Base-by-base conservation (phyloP, 495 filamentous ascomycete genomes). In the Penicillium soppii region DNA sequence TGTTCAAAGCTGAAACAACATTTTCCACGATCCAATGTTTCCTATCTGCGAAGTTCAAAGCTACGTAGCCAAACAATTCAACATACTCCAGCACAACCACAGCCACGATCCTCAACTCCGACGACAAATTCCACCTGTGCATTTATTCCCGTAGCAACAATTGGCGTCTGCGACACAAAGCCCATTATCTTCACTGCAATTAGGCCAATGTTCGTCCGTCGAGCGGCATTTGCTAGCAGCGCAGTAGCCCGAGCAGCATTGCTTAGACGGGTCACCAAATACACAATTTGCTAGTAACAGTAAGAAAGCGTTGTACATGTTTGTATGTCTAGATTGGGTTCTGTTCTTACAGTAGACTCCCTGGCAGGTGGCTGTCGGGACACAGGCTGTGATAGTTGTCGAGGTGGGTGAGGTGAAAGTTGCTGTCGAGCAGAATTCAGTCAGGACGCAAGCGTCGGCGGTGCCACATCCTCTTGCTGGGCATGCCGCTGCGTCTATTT, bases 311-410 rank as follows among this genome's bases (percentile, higher is more conserved):
- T 21, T 29, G 20, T 22, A 13, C 17, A 17, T 8, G 12, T 8
- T 26, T 10, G 29, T 32, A 16, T 29, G 22, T 3, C 9, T 49
- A 21, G 22, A 25, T 48, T 21, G 19, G 20, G 20, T 19, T 29
- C 2, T 9, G 4, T 22, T 23, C 66, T 53, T 53, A 71, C 68
- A 37, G 39, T 70, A 72, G 7, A 70, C 61, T 2, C 54, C 53
- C 4, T 67, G 33, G 30, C 68, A 71, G 16, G 68, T 71, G 5
- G 66, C 40, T 0, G 60, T 66, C 1, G 68, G 66, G 4, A 68
- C 57, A 21, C 65, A 71, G 40, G 65, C 63, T 0, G 60, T 68
- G 12, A 66, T 29, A 3, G 63, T 67, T 0, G 68, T 70, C n/a
- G 65, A 49, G n/a, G 40, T 37, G 4, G 65, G 65, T 5, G 50